A percentile compares a stretch with the other conserved stretches of the same genome.
phyloP scores from a whole-genome alignment of 768 basidiomycete species.

The Leccinum barrowsii region DNA sequence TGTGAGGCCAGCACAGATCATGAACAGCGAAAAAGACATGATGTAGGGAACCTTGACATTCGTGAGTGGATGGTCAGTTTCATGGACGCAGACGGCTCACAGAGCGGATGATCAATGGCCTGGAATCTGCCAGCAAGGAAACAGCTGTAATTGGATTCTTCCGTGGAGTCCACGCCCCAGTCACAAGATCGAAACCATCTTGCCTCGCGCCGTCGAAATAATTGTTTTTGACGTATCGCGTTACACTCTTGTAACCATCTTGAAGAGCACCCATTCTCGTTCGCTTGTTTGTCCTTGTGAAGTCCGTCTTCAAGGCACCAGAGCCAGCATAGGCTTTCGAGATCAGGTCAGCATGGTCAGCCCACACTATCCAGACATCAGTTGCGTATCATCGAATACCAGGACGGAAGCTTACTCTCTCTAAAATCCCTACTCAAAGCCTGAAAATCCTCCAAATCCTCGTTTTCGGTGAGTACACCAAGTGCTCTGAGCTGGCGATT shows the following conservation, averaged over 20 bases:
- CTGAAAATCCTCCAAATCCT: slow-evolving; percentile 78
- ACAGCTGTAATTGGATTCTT: slow-evolving; percentile 66
- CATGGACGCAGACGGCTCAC: slow-evolving; percentile 43
- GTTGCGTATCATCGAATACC: neutral
- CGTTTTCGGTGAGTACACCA: slow-evolving; percentile 68
- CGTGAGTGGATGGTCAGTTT: slow-evolving; percentile 3
- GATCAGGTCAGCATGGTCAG: slow-evolving; percentile 91
- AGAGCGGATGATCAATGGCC: slow-evolving; percentile 81
- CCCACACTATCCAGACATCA: slow-evolving; percentile 71
- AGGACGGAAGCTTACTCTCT: slow-evolving; percentile 58
- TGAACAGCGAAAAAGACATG: slow-evolving; percentile 76
- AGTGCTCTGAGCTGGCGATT: slow-evolving; percentile 70
- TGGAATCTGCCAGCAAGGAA: slow-evolving; percentile 70
- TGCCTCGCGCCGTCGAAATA: slow-evolving; percentile 91
- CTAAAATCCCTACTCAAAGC: slow-evolving; percentile 80
- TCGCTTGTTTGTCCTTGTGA: slow-evolving; percentile 89
- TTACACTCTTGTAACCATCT: slow-evolving; percentile 80
- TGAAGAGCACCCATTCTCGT: slow-evolving; percentile 76
- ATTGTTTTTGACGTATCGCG: slow-evolving; percentile 93
- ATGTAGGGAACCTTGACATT: slow-evolving; percentile 73
- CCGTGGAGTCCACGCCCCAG: slow-evolving; percentile 86
- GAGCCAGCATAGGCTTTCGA: slow-evolving; percentile 91
- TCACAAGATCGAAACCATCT: slow-evolving; percentile 94
- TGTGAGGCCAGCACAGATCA: slow-evolving; percentile 84
- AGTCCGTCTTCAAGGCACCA: slow-evolving; percentile 94